phyloP scores from a whole-genome alignment of 208 protist genomes.

The Wallacemonas sp. region DNA sequence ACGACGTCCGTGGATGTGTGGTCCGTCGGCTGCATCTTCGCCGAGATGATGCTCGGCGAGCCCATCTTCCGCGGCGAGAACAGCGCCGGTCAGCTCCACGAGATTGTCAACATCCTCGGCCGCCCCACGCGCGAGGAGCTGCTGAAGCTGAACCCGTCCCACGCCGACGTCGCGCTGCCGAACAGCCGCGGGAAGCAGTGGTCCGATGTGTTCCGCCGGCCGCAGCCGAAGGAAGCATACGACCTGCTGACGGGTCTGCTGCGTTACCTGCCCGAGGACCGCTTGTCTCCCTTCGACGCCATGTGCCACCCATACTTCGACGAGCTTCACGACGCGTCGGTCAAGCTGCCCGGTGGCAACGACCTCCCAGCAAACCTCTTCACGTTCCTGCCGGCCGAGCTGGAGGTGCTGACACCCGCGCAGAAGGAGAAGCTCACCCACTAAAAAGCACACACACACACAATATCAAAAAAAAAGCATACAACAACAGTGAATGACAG shows the following conservation, averaged over 20 bases:
- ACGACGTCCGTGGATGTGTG: slow-evolving; percentile 99
- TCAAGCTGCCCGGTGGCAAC: slow-evolving; percentile 74
- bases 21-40: slow-evolving; percentile 99
- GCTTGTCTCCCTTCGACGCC: slow-evolving; percentile 88
- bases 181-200: slow-evolving; percentile 59
- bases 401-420: slow-evolving; percentile 58
- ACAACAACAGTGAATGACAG: neutral
- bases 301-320: slow-evolving; percentile 98
- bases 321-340: slow-evolving; percentile 89
- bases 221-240: slow-evolving; percentile 75
- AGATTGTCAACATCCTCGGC: slow-evolving; percentile 97
- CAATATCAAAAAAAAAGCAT: slow-evolving; percentile 19
- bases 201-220: slow-evolving; percentile 60
- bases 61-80: slow-evolving; percentile 99
- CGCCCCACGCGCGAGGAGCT: slow-evolving; percentile 85
- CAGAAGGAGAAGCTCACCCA: slow-evolving; percentile 55
- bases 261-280: slow-evolving; percentile 92
- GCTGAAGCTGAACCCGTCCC: slow-evolving; percentile 60
- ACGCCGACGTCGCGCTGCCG: slow-evolving; percentile 48
- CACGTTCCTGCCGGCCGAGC: slow-evolving; percentile 60
- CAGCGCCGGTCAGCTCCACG: slow-evolving; percentile 98
- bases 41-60: slow-evolving; percentile 99
- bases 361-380: slow-evolving; percentile 70
- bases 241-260: slow-evolving; percentile 95
- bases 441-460: slow-evolving; percentile 27